phyloP scores from a whole-genome alignment of 1,139 yeast species.

The Debaryomyces coudertii region DNA sequence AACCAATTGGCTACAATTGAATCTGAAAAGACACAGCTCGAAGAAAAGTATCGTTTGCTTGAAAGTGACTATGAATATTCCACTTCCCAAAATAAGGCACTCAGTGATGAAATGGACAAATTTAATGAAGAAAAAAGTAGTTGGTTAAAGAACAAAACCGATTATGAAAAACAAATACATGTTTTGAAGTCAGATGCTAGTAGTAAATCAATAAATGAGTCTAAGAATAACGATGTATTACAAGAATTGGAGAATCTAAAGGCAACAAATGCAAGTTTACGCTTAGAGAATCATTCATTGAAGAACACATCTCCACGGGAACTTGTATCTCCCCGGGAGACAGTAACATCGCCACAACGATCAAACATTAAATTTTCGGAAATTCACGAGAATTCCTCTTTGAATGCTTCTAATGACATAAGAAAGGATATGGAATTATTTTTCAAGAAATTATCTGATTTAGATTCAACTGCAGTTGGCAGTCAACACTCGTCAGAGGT shows the following conservation, averaged over 20 bases:
- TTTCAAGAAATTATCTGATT: conserved; percentile 29
- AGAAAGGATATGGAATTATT: conserved; percentile 28
- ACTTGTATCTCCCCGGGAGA: not conserved
- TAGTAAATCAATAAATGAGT: not conserved
- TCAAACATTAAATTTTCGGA: not conserved
- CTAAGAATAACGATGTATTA: conserved; percentile 13
- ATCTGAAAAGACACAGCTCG: conserved; percentile 22
- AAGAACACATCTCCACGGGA: conserved; percentile 28
- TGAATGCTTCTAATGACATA: conserved; percentile 11
- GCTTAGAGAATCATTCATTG: conserved; percentile 45
- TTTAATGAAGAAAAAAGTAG: conserved; percentile 20
- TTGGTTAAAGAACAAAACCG: conserved; percentile 12
- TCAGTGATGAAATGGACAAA: conserved; percentile 27
- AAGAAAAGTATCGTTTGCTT: conserved; percentile 23
- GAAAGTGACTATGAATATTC: conserved; percentile 29
- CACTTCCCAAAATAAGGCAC: conserved; percentile 25
- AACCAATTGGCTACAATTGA: conserved; percentile 13
- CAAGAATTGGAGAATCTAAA: conserved; percentile 33
- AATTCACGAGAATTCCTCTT: not conserved
- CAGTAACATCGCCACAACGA: not conserved
- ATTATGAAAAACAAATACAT: conserved; percentile 1
- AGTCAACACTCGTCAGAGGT: conserved; percentile 16
- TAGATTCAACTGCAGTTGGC: conserved; percentile 22
- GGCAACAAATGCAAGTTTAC: conserved; percentile 37
- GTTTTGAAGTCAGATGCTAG: not conserved